Base-by-base conservation (phyloP, 129 eudicot species). In the Helianthus annuus region DNA sequence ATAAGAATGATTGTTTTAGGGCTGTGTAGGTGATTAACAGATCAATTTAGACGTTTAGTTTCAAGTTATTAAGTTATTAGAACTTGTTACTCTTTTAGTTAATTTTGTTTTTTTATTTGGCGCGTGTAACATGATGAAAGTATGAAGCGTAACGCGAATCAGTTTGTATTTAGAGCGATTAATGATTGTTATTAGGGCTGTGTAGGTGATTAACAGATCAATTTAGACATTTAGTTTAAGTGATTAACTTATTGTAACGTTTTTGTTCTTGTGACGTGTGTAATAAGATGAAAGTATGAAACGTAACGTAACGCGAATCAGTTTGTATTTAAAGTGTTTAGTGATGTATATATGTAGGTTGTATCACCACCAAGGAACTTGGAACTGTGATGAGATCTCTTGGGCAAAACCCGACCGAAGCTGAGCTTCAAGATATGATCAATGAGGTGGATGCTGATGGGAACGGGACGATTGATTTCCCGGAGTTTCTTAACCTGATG, bases 371-470 rank as follows among this genome's bases (percentile, higher is more conserved):
- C 52, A 89, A 89, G 83, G 96, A 89, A 66, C 96, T 89, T 14
- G 96, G 91, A 60, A 89, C 96, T 7, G 91, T 89, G 73, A 89
- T 89, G 96, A 87, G 96, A 16, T 89, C 89, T 11, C 83, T 89
- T 69, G 96, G 91, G 59, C 91, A 89, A 53, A 88, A 88, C 70
- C 91, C 95, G 7, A 88, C 91, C 14, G 91, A 88, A 66, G 95
- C 88, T 24, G 95, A 88, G 40, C 95, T 88, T 55, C 88, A 88
- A 71, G 88, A 85, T 59, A 88, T 88, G 96, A 88, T 88, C 84
- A 89, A 89, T 46, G 91, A 89, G 76, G 96, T 89, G 6, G 96
- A 89, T 82, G 91, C 89, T 65, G 96, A 89, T 76, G 91, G 96
- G 9, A 89, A 89, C 56, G 91, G 96, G 60, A 89, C 91, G 2